These are phyloP conservation scores for Knoxdaviesia proteae DNA, from an alignment of 2,329 filamentous ascomycete genomes.

Conservation along the genomic window DNA sequence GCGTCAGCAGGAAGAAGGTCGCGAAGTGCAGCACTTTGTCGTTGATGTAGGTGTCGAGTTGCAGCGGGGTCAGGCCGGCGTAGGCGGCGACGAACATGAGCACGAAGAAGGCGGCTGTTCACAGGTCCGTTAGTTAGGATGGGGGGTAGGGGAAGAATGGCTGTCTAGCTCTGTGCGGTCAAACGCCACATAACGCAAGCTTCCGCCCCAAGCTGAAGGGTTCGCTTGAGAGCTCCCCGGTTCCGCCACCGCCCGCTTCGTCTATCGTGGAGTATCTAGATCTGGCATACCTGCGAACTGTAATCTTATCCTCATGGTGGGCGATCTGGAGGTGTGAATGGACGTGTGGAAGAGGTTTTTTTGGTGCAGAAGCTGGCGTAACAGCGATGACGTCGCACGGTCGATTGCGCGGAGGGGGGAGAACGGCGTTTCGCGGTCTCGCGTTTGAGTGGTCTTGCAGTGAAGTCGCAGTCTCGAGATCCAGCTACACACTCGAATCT, in stretches of 20 bases:
- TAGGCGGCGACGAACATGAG: slow-evolving; percentile 61
- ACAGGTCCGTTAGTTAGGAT: not conserved
- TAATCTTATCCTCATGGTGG: slow-evolving; percentile 61
- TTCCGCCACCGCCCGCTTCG: too few species aligned
- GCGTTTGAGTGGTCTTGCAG: too few species aligned
- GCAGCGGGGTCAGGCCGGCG: slow-evolving; percentile 50
- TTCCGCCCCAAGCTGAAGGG: not conserved
- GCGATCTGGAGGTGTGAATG: not conserved
- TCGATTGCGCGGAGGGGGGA: too few species aligned
- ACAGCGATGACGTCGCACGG: too few species aligned
- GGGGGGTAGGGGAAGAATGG: not conserved
- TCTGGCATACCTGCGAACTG: slow-evolving; percentile 58
- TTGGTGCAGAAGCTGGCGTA: too few species aligned
- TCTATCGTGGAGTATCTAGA: not conserved
- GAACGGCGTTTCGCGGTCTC: too few species aligned
- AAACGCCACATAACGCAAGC: not conserved
- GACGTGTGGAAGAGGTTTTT: too few species aligned
- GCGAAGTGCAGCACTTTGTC: slow-evolving; percentile 78
- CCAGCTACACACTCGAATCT: too few species aligned
- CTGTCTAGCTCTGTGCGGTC: not conserved
- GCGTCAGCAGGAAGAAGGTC: slow-evolving; percentile 77
- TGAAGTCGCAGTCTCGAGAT: too few species aligned
- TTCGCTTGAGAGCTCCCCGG: too few species aligned
- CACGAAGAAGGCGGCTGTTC: slow-evolving; percentile 42
- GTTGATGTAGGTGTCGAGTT: slow-evolving; percentile 41